Conservation (phyloP, 106 monocot genomes). For the Allium cepa region DNA sequence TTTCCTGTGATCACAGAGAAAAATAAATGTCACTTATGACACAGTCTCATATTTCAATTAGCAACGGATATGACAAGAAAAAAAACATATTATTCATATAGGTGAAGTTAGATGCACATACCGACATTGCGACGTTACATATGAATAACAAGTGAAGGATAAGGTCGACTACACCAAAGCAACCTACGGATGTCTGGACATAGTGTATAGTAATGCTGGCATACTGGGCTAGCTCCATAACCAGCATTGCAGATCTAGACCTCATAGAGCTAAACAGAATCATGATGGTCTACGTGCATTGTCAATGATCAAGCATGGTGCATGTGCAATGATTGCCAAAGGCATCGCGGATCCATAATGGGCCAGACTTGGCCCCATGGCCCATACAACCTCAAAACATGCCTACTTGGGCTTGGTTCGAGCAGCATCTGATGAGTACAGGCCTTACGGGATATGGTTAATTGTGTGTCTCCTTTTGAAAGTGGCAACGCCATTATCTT, state of each 20-base stretch:
- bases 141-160: constrained; percentile 11
- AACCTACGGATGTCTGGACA: constrained; percentile 18
- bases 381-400: constrained; percentile 35
- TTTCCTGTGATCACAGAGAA: too few relatives aligned
- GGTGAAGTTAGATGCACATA: constrained; percentile 3
- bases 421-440: constrained; percentile 24
- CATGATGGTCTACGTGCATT: constrained; percentile 24
- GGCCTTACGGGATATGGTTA: constrained; percentile 28
- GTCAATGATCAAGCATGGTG: constrained; percentile 27
- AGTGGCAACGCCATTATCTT: constrained; percentile 23
- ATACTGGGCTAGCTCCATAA: neutral
- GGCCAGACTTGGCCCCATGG: constrained; percentile 3
- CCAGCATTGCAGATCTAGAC: constrained; percentile 13
- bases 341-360: constrained; percentile 20
- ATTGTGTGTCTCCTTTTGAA: constrained; percentile 31
- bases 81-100: too few relatives aligned
- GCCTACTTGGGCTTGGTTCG: constrained; percentile 21
- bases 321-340: constrained; percentile 20
- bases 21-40: too few relatives aligned
- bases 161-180: constrained; percentile 9
- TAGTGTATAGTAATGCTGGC: constrained; percentile 28
- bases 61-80: too few relatives aligned
- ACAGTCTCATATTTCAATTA: too few relatives aligned
- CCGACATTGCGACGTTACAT: constrained; percentile 26
- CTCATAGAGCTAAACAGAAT: constrained; percentile 1